These are phyloP conservation scores for Irineochytrium annulatum DNA, from an alignment of 192 early-diverging fungal species.

Conservation along the genomic window DNA sequence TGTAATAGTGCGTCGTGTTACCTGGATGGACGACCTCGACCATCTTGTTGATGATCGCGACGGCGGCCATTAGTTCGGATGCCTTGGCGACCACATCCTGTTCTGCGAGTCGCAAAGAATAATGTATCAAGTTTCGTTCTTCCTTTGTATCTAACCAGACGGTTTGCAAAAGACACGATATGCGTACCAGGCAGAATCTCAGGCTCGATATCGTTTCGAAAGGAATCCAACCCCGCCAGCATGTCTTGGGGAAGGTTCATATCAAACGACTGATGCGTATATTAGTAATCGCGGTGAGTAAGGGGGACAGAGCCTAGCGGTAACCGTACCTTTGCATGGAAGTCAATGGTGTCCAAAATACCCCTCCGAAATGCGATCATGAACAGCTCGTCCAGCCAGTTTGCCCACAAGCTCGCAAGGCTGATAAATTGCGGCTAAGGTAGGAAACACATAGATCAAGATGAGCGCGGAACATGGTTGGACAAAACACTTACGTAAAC, in stretches of 20 bases:
- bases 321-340: conserved; percentile 23
- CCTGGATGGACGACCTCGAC: conserved; percentile 56
- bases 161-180: neutral
- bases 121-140: conserved; percentile 7
- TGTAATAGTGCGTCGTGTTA: conserved; percentile 55
- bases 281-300: no score
- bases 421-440: conserved; percentile 49
- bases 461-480: neutral
- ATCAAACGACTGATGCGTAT: conserved; percentile 38
- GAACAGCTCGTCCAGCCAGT: conserved; percentile 54
- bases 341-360: conserved; percentile 43
- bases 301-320: no score
- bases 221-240: conserved; percentile 16
- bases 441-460: neutral
- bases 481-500: conserved; percentile 45
- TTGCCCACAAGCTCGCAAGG: conserved; percentile 47
- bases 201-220: conserved; percentile 48
- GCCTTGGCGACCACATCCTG: conserved; percentile 40
- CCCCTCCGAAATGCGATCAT: conserved; percentile 49
- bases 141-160: neutral
- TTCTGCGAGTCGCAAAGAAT: conserved; percentile 23
- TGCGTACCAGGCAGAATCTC: conserved; percentile 42
- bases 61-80: conserved; percentile 40
- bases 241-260: conserved; percentile 34
- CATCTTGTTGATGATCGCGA: conserved; percentile 43